These are phyloP conservation scores for Anthracocystis setariae DNA, from an alignment of 1,284 basidiomycete genomes.

Conservation along the genomic window DNA sequence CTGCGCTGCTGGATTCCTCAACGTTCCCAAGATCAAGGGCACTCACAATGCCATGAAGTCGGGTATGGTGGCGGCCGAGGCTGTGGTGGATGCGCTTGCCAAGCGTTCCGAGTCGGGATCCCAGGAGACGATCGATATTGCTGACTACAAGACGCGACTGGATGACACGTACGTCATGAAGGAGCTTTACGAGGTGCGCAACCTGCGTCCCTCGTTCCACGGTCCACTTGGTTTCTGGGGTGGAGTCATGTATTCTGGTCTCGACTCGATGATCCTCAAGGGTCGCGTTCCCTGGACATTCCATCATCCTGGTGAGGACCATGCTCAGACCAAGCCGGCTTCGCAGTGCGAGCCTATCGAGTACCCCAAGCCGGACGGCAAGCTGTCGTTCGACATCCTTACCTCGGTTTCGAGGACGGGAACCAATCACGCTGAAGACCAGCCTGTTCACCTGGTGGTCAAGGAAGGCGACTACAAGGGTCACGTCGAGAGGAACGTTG, in stretches of 20 bases:
- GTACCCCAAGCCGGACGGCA: constrained; percentile 89
- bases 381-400: constrained; percentile 91
- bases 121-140: constrained; percentile 75
- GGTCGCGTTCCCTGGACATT: constrained; percentile 95
- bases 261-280: constrained; percentile 86
- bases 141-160: constrained; percentile 78
- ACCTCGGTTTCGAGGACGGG: constrained; percentile 90
- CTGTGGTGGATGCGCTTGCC: constrained; percentile 77
- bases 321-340: constrained; percentile 69
- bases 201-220: constrained; percentile 90
- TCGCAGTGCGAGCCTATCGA: constrained; percentile 80
- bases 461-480: constrained; percentile 72
- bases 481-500: constrained; percentile 76
- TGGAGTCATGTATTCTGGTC: constrained; percentile 87
- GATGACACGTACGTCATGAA: constrained; percentile 85
- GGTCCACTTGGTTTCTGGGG: constrained; percentile 86
- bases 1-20: constrained; percentile 93
- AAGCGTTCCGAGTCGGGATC: constrained; percentile 63
- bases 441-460: constrained; percentile 82
- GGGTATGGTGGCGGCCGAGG: constrained; percentile 94
- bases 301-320: constrained; percentile 77
- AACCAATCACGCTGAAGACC: constrained; percentile 96
- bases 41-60: constrained; percentile 99
- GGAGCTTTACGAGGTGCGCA: constrained; percentile 91
- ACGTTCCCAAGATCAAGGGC: constrained; percentile 99